Evolutionary conservation across 2,329 filamentous ascomycete genomes (phyloP), one percentile per base, ranked within the genome.

Genomic region (Hypoxylon sp.): DNA sequence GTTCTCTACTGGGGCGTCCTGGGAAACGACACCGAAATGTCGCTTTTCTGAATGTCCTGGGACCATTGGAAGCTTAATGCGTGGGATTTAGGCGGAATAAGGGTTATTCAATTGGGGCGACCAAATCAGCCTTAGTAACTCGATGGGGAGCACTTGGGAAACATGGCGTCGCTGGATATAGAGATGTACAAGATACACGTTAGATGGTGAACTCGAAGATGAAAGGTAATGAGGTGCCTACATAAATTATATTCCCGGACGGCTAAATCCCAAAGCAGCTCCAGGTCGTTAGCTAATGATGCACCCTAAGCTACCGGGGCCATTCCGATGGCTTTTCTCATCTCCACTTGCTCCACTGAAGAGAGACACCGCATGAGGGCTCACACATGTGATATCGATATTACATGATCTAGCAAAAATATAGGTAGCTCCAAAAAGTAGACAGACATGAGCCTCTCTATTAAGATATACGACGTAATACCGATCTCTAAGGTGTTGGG

Each of bases 1-100:
- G 37, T 11, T 6, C 21, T 29, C 31, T 4, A 50, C 39, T n/a
- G 39, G 47, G 6, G 54, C 52, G 32, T 55, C 39, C 54, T 24
- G 35, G n/a, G 55, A 44, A 1, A 64, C 7, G 39, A 19, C 10
- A 11, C 17, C 17, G 17, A 3, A 10, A 17, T 10, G 6, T 44
- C 37, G 15, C 5, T 19, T 42, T 7, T 42, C 7, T 19, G n/a
- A 42, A 42, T 2, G n/a, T 17, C n/a, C 17, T 17, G 17, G 2
- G 6, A 17, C n/a, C 15, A 8, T 17, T 6, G 6, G 7, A 39
- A 42, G 37, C 8, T 15, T n/a, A 44, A 21, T 19, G 39, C 39
- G 17, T 21, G 7, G 17, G 6, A 44, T 44, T 21, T 2, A 21
- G 17, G 39, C 2, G 39, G 11, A 44, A 11, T 17, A 21, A 19